These are phyloP conservation scores for Pugionium cornutum DNA, from an alignment of 345 rosid genomes.

Conservation along the genomic window DNA sequence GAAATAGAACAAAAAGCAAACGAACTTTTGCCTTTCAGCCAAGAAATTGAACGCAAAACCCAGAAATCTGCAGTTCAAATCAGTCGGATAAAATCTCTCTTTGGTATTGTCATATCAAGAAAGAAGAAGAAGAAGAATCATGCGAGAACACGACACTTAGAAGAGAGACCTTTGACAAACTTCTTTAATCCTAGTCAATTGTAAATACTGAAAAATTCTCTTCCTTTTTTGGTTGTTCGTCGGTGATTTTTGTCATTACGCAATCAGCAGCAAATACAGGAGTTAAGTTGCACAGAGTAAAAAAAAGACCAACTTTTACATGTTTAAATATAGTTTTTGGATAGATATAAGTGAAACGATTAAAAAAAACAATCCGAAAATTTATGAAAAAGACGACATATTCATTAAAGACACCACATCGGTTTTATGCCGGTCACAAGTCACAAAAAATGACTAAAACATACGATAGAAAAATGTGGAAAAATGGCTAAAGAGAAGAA, in stretches of 20 bases:
- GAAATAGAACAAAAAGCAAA: conserved; percentile 3
- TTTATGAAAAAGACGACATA: too few relatives aligned
- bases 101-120: conserved; percentile 19
- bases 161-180: conserved; percentile 19
- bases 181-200: neutral
- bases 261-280: neutral
- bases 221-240: neutral
- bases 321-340: neutral
- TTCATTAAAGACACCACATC: too few relatives aligned
- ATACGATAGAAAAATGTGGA: too few relatives aligned
- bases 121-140: conserved; percentile 29
- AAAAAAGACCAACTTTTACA: neutral
- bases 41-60: conserved; percentile 18
- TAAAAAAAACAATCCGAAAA: too few relatives aligned
- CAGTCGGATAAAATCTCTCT: neutral
- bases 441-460: too few relatives aligned
- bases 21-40: conserved; percentile 15
- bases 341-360: too few relatives aligned
- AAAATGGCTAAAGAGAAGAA: too few relatives aligned
- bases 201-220: neutral
- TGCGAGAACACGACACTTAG: conserved; percentile 33
- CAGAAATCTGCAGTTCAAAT: conserved; percentile 16
- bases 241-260: conserved; percentile 32
- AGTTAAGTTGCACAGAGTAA: neutral
- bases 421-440: too few relatives aligned